These are phyloP conservation scores for Colletotrichum brevisporum DNA, from an alignment of 2,329 filamentous ascomycete genomes.

Conservation along the genomic window DNA sequence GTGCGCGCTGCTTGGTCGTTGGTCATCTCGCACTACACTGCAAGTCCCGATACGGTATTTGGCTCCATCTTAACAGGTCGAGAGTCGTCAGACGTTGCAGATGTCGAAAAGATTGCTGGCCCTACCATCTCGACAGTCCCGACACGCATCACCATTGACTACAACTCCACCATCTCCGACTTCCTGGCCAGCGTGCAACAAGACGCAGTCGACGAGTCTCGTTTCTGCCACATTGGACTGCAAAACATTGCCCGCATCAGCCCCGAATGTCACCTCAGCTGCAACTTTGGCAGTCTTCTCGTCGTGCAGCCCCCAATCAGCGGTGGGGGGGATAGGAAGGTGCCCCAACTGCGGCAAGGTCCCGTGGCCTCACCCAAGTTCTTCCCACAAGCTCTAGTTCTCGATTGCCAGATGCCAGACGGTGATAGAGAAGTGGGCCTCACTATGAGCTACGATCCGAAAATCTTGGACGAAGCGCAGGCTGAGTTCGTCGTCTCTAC, in stretches of 20 bases:
- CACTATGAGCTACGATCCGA: constrained; percentile 16
- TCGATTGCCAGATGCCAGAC: constrained; percentile 5
- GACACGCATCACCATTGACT: constrained; percentile 42
- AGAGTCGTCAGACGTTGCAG: constrained; percentile 44
- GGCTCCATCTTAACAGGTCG: constrained; percentile 48
- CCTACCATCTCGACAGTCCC: constrained; percentile 51
- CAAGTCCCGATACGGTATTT: constrained; percentile 46
- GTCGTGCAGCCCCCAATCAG: constrained; percentile 46
- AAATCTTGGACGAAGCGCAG: constrained; percentile 7
- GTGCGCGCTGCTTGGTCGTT: constrained; percentile 49
- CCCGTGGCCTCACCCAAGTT: constrained; percentile 5
- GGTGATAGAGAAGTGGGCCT: background rate
- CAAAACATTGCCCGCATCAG: constrained; percentile 40
- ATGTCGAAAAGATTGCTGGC: constrained; percentile 46
- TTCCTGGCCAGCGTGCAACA: constrained; percentile 40
- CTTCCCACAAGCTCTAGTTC: constrained; percentile 20
- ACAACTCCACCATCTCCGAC: constrained; percentile 22
- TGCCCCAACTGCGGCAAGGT: background rate
- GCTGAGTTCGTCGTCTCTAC: constrained; percentile 15
- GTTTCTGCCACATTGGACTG: constrained; percentile 45
- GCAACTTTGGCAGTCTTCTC: constrained; percentile 48
- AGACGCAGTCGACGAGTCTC: constrained; percentile 40
- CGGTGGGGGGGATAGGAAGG: background rate
- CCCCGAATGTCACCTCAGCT: constrained; percentile 36
- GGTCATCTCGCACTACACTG: constrained; percentile 54